A percentile compares a stretch with the other conserved stretches of the same genome.
These are phyloP conservation scores for Botryosphaeria dothidea DNA, from an alignment of 2,329 filamentous ascomycete genomes.

Conservation along the genomic window DNA sequence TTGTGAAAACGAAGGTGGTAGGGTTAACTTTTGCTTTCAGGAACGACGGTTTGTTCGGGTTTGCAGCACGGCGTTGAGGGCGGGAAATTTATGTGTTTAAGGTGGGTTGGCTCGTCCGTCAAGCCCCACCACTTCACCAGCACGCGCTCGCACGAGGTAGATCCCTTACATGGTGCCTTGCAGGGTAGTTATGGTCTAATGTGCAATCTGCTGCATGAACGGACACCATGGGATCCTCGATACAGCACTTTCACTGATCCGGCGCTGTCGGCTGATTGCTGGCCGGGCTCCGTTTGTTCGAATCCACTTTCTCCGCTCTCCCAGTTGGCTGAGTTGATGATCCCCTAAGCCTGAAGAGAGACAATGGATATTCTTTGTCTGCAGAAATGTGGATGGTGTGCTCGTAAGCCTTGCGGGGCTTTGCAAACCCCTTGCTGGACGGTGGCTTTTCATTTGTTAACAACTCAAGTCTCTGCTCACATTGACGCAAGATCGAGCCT, in stretches of 20 bases:
- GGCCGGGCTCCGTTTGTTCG: not conserved
- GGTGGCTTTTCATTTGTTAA: too few relatives aligned
- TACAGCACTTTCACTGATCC: not conserved
- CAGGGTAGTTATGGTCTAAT: not conserved
- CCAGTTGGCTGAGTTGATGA: not conserved
- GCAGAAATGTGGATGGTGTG: not conserved
- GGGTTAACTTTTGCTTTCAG: not conserved
- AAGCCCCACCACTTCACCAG: not conserved
- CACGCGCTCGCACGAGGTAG: not conserved
- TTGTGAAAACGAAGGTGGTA: not conserved
- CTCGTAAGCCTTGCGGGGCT: too few relatives aligned
- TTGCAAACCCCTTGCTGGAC: too few relatives aligned
- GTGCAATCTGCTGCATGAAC: not conserved
- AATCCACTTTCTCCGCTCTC: not conserved
- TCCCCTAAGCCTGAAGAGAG: not conserved
- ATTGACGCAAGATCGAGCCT: too few relatives aligned
- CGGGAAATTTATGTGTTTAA: not conserved
- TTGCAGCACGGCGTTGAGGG: not conserved
- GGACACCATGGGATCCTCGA: not conserved
- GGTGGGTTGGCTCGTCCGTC: too few relatives aligned
- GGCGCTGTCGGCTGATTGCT: not conserved
- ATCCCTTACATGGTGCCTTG: not conserved
- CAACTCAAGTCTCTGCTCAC: too few relatives aligned
- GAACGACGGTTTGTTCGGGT: not conserved
- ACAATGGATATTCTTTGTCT: not conserved